Percentiles rank a stretch among this genome's conserved stretches.
Conservation (phyloP, 129 eudicot species). For the Flaveria brownii region DNA sequence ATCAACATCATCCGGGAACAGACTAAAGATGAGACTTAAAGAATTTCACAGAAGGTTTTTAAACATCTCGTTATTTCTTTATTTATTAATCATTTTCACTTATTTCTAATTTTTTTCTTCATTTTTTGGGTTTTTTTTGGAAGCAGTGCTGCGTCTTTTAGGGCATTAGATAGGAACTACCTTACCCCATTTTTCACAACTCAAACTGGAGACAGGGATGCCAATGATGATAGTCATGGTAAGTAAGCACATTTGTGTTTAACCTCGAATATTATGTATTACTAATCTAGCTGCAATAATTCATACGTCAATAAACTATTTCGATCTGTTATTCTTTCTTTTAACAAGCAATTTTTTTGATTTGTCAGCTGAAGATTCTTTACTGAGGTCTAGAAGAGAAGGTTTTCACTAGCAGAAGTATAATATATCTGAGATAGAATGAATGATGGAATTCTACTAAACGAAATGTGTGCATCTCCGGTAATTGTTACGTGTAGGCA, state of each 20-base stretch:
- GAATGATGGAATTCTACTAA: conserved; percentile 20
- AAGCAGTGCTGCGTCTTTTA: conserved; percentile 80
- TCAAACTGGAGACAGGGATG: conserved; percentile 82
- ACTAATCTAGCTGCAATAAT: neutral
- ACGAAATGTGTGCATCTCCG: neutral
- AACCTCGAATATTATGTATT: neutral
- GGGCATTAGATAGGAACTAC: conserved; percentile 89
- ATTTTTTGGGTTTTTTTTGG: neutral
- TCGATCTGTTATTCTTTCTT: neutral
- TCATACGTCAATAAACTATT: neutral
- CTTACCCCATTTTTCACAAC: conserved; percentile 98
- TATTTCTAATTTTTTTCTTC: neutral
- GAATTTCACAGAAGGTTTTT: conserved; percentile 84
- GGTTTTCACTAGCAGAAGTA: conserved; percentile 37
- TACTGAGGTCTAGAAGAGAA: conserved; percentile 60
- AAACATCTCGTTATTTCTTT: neutral
- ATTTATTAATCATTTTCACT: conserved; percentile 8
- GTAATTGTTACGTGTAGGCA: conserved; percentile 13
- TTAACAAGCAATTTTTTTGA: neutral
- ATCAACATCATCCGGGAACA: conserved; percentile 65
- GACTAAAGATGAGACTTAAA: conserved; percentile 88
- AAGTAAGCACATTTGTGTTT: conserved; percentile 6
- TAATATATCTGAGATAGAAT: conserved; percentile 22
- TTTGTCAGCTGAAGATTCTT: conserved; percentile 41
- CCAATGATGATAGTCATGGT: conserved; percentile 50